A percentile compares a stretch with the other conserved stretches of the same genome.
phyloP scores from a whole-genome alignment of 1,284 basidiomycete genomes.

The Malassezia restricta region DNA sequence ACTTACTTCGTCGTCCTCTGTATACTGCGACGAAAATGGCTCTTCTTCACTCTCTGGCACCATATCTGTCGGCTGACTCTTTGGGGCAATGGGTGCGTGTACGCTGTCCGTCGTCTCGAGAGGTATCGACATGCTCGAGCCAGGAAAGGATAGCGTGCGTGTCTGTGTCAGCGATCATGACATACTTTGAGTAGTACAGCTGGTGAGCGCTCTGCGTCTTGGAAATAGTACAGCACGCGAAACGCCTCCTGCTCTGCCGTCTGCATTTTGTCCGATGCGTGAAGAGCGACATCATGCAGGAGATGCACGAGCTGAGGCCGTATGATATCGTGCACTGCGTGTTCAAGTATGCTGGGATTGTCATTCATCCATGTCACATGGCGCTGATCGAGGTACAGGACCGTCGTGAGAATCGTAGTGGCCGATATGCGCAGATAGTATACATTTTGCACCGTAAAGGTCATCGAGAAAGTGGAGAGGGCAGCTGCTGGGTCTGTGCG shows the following conservation, averaged over 20 bases:
- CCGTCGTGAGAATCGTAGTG: conserved; percentile 43
- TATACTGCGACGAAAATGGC: neutral
- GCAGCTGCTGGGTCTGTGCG: neutral
- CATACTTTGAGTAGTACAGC: conserved; percentile 46
- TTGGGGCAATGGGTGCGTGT: neutral
- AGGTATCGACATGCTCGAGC: neutral
- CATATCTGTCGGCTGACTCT: neutral
- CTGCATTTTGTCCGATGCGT: conserved; percentile 25
- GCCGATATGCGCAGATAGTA: conserved; percentile 47
- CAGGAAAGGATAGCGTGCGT: neutral
- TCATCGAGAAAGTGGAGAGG: conserved; percentile 1
- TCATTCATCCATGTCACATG: conserved; percentile 47
- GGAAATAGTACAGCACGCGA: conserved; percentile 47
- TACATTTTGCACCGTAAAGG: conserved; percentile 40
- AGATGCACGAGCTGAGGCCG: conserved; percentile 17
- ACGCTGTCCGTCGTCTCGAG: neutral
- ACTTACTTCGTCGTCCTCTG: neutral
- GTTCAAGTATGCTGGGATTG: conserved; percentile 19
- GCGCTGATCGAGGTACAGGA: conserved; percentile 47
- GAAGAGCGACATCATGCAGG: neutral
- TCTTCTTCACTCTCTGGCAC: conserved; percentile 1
- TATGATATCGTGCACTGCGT: conserved; percentile 7
- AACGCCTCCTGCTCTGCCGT: neutral
- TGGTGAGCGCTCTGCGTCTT: conserved; percentile 40
- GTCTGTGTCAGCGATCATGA: neutral